These are phyloP conservation scores for Solanum neorickii DNA, from an alignment of 257 asterid genomes.

Conservation along the genomic window DNA sequence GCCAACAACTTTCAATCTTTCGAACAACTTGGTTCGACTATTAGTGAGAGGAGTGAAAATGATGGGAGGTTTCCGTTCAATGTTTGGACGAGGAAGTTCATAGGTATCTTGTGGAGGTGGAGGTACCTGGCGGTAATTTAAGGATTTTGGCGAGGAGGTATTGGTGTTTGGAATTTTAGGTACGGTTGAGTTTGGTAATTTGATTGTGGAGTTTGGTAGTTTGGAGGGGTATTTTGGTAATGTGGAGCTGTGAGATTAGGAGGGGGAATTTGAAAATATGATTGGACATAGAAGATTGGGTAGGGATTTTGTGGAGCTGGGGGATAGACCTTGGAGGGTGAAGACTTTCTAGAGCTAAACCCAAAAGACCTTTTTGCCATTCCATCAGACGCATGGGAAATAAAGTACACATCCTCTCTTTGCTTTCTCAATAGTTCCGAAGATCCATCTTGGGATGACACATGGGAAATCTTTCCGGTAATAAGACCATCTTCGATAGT, in stretches of 20 bases:
- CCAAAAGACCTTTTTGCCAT: neutral
- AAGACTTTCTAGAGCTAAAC: neutral
- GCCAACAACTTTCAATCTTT: too few relatives aligned
- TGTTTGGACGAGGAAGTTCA: neutral
- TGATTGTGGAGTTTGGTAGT: neutral
- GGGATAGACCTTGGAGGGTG: neutral
- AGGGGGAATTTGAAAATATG: neutral
- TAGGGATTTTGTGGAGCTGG: neutral
- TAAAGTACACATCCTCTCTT: neutral
- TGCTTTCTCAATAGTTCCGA: neutral
- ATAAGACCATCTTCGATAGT: neutral
- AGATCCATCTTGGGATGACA: neutral
- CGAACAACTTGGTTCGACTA: too few relatives aligned
- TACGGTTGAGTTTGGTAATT: neutral
- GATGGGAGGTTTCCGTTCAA: too few relatives aligned
- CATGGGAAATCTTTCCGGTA: neutral
- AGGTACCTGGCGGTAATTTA: neutral
- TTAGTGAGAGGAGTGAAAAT: too few relatives aligned
- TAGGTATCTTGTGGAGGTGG: neutral
- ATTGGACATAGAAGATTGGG: neutral
- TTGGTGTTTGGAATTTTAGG: neutral
- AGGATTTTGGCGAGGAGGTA: neutral
- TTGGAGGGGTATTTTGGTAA: neutral
- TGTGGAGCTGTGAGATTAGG: neutral
- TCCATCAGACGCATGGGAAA: neutral